phyloP scores from a whole-genome alignment of 768 basidiomycete species.

The Termitomyces bulborhizus region DNA sequence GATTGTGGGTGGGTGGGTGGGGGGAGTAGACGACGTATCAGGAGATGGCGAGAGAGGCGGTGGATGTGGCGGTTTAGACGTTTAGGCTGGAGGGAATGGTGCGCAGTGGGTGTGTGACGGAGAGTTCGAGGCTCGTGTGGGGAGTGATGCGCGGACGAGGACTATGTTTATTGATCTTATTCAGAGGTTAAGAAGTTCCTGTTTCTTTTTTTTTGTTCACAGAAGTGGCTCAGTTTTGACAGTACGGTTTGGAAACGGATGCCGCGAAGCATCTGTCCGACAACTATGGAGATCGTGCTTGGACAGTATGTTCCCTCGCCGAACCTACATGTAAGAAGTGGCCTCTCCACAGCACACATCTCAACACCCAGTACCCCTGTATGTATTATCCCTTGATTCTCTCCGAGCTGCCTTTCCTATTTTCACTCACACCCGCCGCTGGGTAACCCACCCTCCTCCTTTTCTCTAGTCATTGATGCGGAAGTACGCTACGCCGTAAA shows the following conservation, averaged over 20 bases:
- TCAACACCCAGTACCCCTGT: constrained; percentile 76
- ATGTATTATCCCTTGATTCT: constrained; percentile 16
- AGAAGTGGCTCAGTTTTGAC: neutral
- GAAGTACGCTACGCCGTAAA: constrained; percentile 87
- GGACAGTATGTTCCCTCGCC: constrained; percentile 64
- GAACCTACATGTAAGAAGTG: constrained; percentile 70
- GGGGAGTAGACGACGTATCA: constrained; percentile 99
- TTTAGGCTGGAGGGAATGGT: constrained; percentile 50
- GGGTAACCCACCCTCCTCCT: neutral
- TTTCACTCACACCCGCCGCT: neutral
- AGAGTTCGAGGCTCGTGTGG: constrained; percentile 76
- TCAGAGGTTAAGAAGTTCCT: constrained; percentile 52
- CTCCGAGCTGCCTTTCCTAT: no score
- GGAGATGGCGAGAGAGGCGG: constrained; percentile 93
- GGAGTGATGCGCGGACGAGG: constrained; percentile 89
- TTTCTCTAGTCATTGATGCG: constrained; percentile 72
- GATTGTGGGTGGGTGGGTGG: constrained; percentile 89
- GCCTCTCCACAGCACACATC: constrained; percentile 81
- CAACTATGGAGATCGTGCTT: constrained; percentile 93
- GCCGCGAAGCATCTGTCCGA: constrained; percentile 34
- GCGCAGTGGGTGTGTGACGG: constrained; percentile 68
- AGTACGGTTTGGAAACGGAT: constrained; percentile 89
- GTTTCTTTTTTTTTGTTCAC: neutral
- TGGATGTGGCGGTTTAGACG: constrained; percentile 72
- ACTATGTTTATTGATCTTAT: constrained; percentile 97